Percentiles rank a stretch among this genome's conserved stretches.
Conservation (phyloP, 2,329 filamentous ascomycete genomes). For the Atkinsonella hypoxylon region DNA sequence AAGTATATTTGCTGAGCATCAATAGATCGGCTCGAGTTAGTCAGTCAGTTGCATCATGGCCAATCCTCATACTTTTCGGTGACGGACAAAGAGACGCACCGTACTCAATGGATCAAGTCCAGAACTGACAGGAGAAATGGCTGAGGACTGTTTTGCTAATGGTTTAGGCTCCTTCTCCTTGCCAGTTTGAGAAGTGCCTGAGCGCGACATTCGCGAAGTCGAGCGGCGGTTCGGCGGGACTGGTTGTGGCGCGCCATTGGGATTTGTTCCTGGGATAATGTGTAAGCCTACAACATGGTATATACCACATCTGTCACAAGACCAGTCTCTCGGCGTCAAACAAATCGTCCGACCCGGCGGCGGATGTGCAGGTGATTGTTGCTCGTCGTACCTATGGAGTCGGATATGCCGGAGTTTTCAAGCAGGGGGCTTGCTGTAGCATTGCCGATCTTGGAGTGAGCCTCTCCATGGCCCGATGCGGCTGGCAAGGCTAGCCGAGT, state of each 20-base stretch:
- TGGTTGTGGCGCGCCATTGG: constrained; percentile 5
- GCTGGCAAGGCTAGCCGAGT: constrained; percentile 17
- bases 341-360: not conserved
- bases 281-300: not conserved
- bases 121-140: constrained; percentile 13
- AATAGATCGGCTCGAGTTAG: not conserved
- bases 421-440: constrained; percentile 13
- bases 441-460: constrained; percentile 15
- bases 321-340: not conserved
- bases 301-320: not conserved
- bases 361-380: not conserved
- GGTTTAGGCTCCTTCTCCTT: constrained; percentile 21
- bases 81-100: constrained; percentile 13
- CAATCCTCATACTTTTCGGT: not conserved
- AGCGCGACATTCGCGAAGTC: constrained; percentile 32
- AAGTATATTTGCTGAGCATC: constrained; percentile 26
- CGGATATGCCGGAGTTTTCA: constrained; percentile 16
- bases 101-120: constrained; percentile 28
- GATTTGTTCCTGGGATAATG: constrained; percentile 3
- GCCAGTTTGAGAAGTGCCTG: constrained; percentile 43
- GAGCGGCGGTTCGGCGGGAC: constrained; percentile 9
- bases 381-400: constrained; percentile 18
- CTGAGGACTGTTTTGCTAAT: constrained; percentile 15
- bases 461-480: constrained; percentile 16
- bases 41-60: no score